Conservation (phyloP, 495 filamentous ascomycete genomes). For the Penicillium arizonense region DNA sequence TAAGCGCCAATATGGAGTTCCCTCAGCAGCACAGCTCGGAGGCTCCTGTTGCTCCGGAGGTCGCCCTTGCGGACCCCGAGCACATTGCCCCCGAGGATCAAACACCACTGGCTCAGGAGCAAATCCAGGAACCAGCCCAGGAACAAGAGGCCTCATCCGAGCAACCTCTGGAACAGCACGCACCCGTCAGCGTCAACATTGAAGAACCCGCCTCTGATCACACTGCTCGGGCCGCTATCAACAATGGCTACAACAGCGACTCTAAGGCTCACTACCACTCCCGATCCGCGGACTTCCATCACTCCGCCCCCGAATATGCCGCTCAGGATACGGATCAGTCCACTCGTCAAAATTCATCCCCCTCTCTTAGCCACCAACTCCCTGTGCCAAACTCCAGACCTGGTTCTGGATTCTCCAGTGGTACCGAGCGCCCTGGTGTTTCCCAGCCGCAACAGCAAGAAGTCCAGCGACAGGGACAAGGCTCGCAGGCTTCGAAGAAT, state of each 20-base stretch:
- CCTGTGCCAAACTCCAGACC: constrained; percentile 48
- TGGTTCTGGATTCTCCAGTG: constrained; percentile 49
- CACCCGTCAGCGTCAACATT: constrained; percentile 25
- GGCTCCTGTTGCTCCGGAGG: constrained; percentile 22
- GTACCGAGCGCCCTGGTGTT: constrained; percentile 40
- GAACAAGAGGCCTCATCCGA: constrained; percentile 13
- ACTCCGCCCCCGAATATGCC: constrained; percentile 40
- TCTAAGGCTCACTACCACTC: constrained; percentile 44
- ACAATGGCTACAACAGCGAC: constrained; percentile 45
- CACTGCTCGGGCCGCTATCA: constrained; percentile 19
- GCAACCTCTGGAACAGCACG: constrained; percentile 18
- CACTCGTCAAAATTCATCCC: constrained; percentile 35
- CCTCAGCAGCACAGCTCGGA: constrained; percentile 23
- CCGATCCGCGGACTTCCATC: constrained; percentile 43
- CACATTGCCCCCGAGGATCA: constrained; percentile 23
- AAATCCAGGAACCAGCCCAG: background rate
- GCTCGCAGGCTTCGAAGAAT: constrained; percentile 57
- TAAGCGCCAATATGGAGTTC: constrained; percentile 26
- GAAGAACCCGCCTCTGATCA: constrained; percentile 39
- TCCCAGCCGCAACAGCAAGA: constrained; percentile 42
- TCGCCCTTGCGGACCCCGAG: constrained; percentile 28
- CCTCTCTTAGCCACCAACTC: constrained; percentile 41
- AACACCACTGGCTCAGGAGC: constrained; percentile 14
- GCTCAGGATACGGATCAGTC: constrained; percentile 42
- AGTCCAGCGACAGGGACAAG: constrained; percentile 40